phyloP scores from a whole-genome alignment of 2,329 filamentous ascomycete species.

The Xylariaceae sp. region DNA sequence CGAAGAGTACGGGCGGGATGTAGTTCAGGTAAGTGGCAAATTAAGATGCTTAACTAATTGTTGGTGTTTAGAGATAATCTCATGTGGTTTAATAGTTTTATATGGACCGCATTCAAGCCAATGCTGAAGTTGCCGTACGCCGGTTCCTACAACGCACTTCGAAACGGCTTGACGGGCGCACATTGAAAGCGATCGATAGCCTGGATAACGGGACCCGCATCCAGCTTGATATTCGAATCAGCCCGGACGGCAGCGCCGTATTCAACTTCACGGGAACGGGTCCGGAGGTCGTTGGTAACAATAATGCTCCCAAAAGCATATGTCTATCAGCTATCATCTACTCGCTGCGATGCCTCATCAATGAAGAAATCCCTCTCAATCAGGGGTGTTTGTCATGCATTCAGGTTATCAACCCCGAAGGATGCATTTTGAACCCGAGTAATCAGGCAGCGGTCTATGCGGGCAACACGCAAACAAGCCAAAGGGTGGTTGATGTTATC shows the following conservation, averaged over 20 bases:
- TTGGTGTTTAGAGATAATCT: neutral
- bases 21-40: conserved; percentile 32
- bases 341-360: conserved; percentile 62
- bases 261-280: conserved; percentile 58
- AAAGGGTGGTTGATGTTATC: conserved; percentile 26
- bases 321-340: conserved; percentile 36
- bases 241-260: conserved; percentile 67
- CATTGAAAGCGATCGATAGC: conserved; percentile 68
- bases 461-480: conserved; percentile 22
- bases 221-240: conserved; percentile 49
- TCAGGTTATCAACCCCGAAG: conserved; percentile 23
- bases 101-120: conserved; percentile 46
- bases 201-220: conserved; percentile 64
- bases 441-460: conserved; percentile 24
- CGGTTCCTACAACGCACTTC: conserved; percentile 30
- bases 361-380: conserved; percentile 73
- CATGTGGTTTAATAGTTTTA: conserved; percentile 24
- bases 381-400: conserved; percentile 63
- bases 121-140: conserved; percentile 43
- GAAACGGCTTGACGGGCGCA: conserved; percentile 52
- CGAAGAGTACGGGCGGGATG: conserved; percentile 35
- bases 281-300: conserved; percentile 46
- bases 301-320: conserved; percentile 35
- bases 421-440: conserved; percentile 38
- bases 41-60: too few species aligned